Base-by-base conservation (phyloP, 805 yeast genomes). In the Schwanniomyces sp. region DNA sequence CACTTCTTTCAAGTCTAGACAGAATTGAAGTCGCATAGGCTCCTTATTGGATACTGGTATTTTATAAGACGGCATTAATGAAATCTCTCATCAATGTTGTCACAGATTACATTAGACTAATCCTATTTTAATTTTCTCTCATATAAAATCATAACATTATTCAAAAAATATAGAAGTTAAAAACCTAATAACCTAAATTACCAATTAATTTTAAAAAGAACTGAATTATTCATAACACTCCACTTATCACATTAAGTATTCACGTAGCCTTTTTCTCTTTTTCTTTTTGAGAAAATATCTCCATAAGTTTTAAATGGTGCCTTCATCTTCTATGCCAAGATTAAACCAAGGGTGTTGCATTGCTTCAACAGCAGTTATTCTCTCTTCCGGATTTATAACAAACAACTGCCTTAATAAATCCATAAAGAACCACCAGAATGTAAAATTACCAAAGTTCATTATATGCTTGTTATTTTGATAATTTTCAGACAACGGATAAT, bases 361-460 rank as follows among this genome's bases (percentile, higher is more conserved):
- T 5, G 78, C 77, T 34, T 72, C 77, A 34, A 56, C 56, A 7
- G 78, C 78, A 2, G 69, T 64, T 42, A 74, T 56, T 43, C 78
- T 54, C 29, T 69, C 66, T 16, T 59, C 52, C 1, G 78, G 78
- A 44, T 70, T 63, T 5, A 74, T 64, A 29, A 71, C 64, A 47
- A 74, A 69, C 45, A 74, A 56, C 49, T 71, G 69, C 28, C 61
- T 58, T 25, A 73, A 56, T 43, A 74, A 58, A 48, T 74, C 78
- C 40, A 74, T 69, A 63, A 91, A 91, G 66, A 79, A 79, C 73
- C 80, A 86, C 97, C 97, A 91, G 65, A 90, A 90, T 40, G 81
- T 76, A 62, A 86, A 86, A 47, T 83, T 81, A 39, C 86, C 86
- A 57, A 74, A 74, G 49, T 64, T 74, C 63, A 67, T 84, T 74